Conservation (phyloP, 176 grass and related monocot genomes). For the Oryza glumipatula region DNA sequence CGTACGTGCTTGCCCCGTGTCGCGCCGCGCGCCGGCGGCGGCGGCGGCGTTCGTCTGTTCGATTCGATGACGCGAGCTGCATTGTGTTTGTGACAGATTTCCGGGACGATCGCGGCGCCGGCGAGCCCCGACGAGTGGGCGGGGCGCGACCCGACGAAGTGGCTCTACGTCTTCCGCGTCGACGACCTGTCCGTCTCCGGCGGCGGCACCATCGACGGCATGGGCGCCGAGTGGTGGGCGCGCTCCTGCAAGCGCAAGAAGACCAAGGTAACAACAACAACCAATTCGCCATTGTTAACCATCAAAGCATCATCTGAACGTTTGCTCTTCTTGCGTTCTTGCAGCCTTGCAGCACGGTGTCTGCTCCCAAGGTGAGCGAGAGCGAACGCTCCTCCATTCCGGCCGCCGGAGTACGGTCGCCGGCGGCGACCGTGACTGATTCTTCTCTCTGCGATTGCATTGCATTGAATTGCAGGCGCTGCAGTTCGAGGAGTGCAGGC, state of each 20-base stretch:
- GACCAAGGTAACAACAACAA: constrained; percentile 36
- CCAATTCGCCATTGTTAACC: not conserved
- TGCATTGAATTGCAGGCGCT: constrained; percentile 49
- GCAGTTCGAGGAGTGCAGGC: constrained; percentile 69
- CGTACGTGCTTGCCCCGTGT: not conserved
- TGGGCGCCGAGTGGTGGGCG: constrained; percentile 82
- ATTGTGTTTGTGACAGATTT: constrained; percentile 35
- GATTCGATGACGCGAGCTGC: not conserved
- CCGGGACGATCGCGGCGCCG: constrained; percentile 60
- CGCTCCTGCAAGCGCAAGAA: constrained; percentile 73
- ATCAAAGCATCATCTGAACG: not conserved
- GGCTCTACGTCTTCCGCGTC: constrained; percentile 69
- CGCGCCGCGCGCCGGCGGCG: no score
- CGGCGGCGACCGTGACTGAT: constrained; percentile 3
- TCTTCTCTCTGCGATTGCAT: no score
- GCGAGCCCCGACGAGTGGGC: constrained; percentile 62
- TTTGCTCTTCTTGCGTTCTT: not conserved
- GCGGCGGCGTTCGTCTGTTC: not conserved
- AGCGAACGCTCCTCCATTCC: not conserved
- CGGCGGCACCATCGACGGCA: constrained; percentile 76
- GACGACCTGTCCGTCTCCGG: constrained; percentile 59
- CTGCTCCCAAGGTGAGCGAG: constrained; percentile 57
- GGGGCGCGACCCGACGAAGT: constrained; percentile 57
- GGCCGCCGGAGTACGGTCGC: not conserved
- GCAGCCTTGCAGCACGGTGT: constrained; percentile 57